phyloP scores from a whole-genome alignment of 2,329 filamentous ascomycete species.

The Clonostachys solani region DNA sequence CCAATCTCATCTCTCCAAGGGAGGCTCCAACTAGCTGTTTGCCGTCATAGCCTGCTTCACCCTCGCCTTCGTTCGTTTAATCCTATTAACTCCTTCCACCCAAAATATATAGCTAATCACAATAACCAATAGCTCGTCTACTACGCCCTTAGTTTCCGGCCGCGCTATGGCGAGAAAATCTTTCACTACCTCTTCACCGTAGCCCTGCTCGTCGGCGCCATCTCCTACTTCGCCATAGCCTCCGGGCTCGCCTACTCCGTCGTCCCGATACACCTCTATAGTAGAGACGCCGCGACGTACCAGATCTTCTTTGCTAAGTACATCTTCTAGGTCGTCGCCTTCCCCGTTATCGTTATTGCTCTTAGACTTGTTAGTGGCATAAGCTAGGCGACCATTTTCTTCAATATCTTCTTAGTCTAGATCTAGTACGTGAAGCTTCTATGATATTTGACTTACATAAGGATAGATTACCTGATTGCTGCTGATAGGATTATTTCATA shows the following conservation, averaged over 20 bases:
- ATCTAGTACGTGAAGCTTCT: too few relatives aligned
- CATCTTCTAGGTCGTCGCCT: conserved; percentile 49
- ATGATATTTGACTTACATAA: too few relatives aligned
- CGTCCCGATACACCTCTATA: conserved; percentile 21
- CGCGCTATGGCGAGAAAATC: conserved; percentile 42
- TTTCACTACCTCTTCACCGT: conserved; percentile 53
- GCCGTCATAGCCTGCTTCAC: conserved; percentile 44
- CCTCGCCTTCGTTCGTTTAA: conserved; percentile 34
- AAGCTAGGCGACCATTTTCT: conserved; percentile 50
- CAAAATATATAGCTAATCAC: conserved; percentile 1
- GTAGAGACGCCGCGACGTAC: conserved; percentile 19
- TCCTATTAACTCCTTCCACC: not conserved
- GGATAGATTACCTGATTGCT: too few relatives aligned
- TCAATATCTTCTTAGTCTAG: conserved; percentile 43
- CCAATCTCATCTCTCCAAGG: conserved; percentile 30
- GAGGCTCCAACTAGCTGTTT: conserved; percentile 53
- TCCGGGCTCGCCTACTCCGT: conserved; percentile 42
- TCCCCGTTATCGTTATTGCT: conserved; percentile 37
- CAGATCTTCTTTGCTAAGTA: conserved; percentile 54
- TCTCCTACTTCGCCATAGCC: conserved; percentile 48
- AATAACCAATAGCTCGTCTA: conserved; percentile 27
- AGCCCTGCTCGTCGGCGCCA: conserved; percentile 40
- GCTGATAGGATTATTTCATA: conserved; percentile 42
- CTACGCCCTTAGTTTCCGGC: conserved; percentile 31
- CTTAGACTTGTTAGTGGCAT: conserved; percentile 46